Evolutionary conservation across 495 filamentous ascomycete genomes (phyloP).

Genomic region (Thermochaetoides thermophila): DNA sequence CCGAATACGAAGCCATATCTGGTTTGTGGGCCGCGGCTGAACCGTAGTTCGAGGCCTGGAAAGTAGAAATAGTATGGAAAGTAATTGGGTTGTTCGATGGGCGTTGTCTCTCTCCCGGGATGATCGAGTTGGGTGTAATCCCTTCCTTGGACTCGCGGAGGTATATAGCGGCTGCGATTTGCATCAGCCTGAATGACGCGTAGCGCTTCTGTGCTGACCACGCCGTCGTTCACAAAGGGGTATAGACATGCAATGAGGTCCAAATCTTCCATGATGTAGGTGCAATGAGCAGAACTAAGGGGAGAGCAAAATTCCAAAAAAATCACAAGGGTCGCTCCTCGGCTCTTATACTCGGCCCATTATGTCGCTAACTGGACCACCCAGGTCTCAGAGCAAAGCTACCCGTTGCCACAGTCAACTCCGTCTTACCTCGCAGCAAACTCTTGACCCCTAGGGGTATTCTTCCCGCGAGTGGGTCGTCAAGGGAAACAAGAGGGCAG

Average conservation of each 20-base stretch:
- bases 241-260: slow-evolving; percentile 3
- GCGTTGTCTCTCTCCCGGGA: background rate
- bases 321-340: too few relatives aligned
- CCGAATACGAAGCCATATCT: slow-evolving; percentile 5
- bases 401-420: too few relatives aligned
- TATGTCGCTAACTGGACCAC: too few relatives aligned
- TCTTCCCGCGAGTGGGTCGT: too few relatives aligned
- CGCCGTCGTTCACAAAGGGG: background rate
- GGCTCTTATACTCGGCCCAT: too few relatives aligned
- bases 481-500: too few relatives aligned
- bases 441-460: too few relatives aligned
- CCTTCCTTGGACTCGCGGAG: background rate
- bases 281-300: too few relatives aligned
- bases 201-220: background rate
- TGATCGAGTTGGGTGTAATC: background rate
- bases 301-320: too few relatives aligned
- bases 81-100: background rate
- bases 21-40: slow-evolving; percentile 4
- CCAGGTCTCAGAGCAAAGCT: too few relatives aligned
- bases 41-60: slow-evolving; percentile 5
- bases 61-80: background rate
- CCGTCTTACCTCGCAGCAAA: too few relatives aligned
- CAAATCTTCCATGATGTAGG: slow-evolving; percentile 15
- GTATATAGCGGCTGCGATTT: background rate
- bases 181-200: background rate